Conservation (phyloP, 306 rosid genomes). For the Gillenia trifoliata region DNA sequence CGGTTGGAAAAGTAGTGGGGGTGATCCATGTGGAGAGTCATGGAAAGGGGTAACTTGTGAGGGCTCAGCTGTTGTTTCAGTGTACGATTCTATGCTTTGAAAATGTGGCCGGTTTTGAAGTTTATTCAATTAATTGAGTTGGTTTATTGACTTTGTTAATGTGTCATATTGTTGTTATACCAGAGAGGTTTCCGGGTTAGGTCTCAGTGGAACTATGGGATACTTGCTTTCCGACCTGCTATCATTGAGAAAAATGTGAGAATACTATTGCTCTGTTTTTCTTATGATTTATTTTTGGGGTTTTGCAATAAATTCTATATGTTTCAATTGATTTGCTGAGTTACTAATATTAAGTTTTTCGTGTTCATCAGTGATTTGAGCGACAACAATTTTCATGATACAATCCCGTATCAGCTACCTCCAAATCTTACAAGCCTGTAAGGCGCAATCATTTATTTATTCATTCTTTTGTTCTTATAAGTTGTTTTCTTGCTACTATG, state of each 20-base stretch:
- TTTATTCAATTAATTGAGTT: not conserved
- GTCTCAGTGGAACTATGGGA: conserved; percentile 85
- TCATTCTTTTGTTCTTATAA: conserved; percentile 3
- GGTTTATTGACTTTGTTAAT: conserved; percentile 20
- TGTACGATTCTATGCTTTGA: conserved; percentile 46
- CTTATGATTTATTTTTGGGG: not conserved
- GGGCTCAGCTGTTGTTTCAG: conserved; percentile 76
- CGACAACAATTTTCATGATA: conserved; percentile 70
- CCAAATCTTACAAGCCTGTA: conserved; percentile 97
- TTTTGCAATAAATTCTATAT: not conserved
- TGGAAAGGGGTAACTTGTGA: conserved; percentile 95
- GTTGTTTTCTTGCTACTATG: conserved; percentile 1
- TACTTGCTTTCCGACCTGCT: conserved; percentile 72
- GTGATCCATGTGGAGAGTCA: conserved; percentile 87
- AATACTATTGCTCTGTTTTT: conserved; percentile 3
- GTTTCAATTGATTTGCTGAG: not conserved
- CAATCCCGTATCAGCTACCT: conserved; percentile 82
- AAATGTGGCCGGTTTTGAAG: not conserved
- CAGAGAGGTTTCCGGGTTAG: conserved; percentile 79
- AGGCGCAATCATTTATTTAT: conserved; percentile 9
- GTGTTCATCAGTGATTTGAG: conserved; percentile 62
- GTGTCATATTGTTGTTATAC: conserved; percentile 22
- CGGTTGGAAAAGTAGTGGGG: conserved; percentile 73
- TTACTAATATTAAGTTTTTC: conserved; percentile 4
- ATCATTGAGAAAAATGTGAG: conserved; percentile 82